Evolutionary conservation across 306 rosid genomes (phyloP).

Genomic region (Senna tora): DNA sequence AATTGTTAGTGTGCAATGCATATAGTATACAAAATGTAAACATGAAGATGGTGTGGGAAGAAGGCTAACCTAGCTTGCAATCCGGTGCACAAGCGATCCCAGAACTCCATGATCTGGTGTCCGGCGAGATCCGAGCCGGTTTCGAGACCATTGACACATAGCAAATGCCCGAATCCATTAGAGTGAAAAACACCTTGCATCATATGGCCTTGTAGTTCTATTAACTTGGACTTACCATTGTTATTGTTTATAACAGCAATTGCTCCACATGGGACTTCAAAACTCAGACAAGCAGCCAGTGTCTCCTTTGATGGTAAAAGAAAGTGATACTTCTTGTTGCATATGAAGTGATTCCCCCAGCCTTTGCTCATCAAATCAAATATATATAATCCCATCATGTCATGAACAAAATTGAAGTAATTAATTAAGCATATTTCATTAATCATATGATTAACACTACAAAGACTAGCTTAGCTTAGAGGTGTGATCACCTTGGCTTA

Average conservation of each 20-base stretch:
- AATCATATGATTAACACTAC: too few relatives aligned
- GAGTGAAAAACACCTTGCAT: constrained; percentile 91
- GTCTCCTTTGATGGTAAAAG: constrained; percentile 80
- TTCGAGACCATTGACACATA: constrained; percentile 76
- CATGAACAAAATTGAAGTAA: constrained; percentile 21
- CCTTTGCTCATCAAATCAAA: constrained; percentile 47
- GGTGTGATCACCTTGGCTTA: too few relatives aligned
- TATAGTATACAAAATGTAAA: background rate
- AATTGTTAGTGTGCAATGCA: background rate
- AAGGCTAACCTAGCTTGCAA: constrained; percentile 66
- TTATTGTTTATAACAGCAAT: constrained; percentile 26
- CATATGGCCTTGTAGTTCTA: constrained; percentile 60
- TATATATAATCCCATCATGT: background rate
- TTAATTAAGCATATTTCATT: too few relatives aligned
- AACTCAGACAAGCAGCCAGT: constrained; percentile 47
- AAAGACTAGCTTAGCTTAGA: too few relatives aligned
- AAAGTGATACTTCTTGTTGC: constrained; percentile 89
- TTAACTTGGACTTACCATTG: constrained; percentile 54
- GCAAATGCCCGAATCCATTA: constrained; percentile 89
- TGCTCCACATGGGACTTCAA: constrained; percentile 43
- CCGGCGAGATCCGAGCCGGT: constrained; percentile 72
- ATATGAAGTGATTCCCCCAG: constrained; percentile 80
- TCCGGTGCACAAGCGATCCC: constrained; percentile 80
- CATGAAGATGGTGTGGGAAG: background rate
- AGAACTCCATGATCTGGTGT: constrained; percentile 63